Evolutionary conservation across 495 filamentous ascomycete species (phyloP), one percentile per base, ranked within the genome.

Genomic region (Podospora pseudocomata): DNA sequence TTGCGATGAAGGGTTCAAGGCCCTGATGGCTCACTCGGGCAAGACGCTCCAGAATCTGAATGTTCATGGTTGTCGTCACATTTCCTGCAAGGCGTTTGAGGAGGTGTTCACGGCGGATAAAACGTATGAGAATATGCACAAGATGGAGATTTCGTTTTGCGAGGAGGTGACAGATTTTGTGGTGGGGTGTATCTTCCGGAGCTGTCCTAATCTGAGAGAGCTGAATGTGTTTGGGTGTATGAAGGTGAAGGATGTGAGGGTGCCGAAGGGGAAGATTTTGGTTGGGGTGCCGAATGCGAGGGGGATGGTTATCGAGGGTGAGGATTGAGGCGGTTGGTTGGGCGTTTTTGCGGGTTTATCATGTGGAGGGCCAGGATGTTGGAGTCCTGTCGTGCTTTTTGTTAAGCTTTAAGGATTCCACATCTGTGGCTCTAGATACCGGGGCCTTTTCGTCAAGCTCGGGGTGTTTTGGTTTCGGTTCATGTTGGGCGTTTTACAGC

Each of bases 191-290:
- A 92, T 96, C 62, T 92, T 96, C 77, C 80, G 83, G 58, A 83
- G 84, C 73, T 97, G 92, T 71, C 92, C 92, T 4, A 82, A 82
- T 4, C 70, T 97, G 44, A 86, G 87, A 74, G 87, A 87, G 73
- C 71, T 96, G 60, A 88, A 90, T 55, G 91, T 92, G 5, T 97
- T 96, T 79, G 92, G 90, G 26, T 94, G 92, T 78, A 93, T 93
- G 81, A 88, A 90, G 72, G 86, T 96, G 39, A 81, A 78, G 70
- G 88, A 92, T 64, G 84, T 92, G 18, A 78, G 80, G 32, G 89
- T 95, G 54, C 92, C 92, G 1, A 82, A 77, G 60, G 91, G 89
- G 26, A 89, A 91, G 70, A 89, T 91, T 16, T 78, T 96, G 30
- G 89, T 97, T 65, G 93, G 93, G 3, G 84, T 91, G 62, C 88